A percentile compares a stretch with the other conserved stretches of the same genome.
Evolutionary conservation across 257 asterid genomes (phyloP).

Genomic region (Nemophila menziesii): DNA sequence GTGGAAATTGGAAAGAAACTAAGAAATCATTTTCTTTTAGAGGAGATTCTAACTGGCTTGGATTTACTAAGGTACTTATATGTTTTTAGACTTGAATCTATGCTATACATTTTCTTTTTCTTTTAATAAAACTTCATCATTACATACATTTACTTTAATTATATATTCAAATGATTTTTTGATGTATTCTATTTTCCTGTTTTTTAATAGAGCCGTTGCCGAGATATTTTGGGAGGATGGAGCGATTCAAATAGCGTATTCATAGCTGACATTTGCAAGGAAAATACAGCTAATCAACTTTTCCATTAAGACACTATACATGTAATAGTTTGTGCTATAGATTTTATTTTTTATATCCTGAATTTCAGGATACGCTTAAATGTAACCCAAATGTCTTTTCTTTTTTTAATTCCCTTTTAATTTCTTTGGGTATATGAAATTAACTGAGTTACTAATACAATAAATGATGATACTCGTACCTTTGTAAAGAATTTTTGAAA

Average conservation of each 20-base stretch:
- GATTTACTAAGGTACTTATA: slow-evolving; percentile 68
- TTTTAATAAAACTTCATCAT: neutral
- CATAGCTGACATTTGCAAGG: slow-evolving; percentile 22
- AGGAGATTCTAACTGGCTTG: slow-evolving; percentile 99
- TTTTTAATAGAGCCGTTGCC: slow-evolving; percentile 18
- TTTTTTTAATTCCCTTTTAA: neutral
- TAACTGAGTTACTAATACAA: neutral
- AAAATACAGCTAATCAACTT: too few relatives aligned
- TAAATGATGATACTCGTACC: too few relatives aligned
- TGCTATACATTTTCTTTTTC: too few relatives aligned
- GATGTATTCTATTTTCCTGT: neutral
- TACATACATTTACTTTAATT: neutral
- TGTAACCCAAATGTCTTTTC: neutral
- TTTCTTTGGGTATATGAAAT: neutral
- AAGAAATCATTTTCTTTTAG: slow-evolving; percentile 60
- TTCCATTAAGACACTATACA: neutral
- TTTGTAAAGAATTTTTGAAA: too few relatives aligned
- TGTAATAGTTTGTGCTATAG: neutral
- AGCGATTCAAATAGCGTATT: slow-evolving; percentile 33
- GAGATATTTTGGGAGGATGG: slow-evolving; percentile 36
- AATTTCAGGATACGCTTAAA: neutral
- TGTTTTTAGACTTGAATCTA: too few relatives aligned
- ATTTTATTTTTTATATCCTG: neutral
- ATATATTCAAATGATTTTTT: too few relatives aligned
- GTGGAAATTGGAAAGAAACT: slow-evolving; percentile 68